Evolutionary conservation across 2,329 filamentous ascomycete species (phyloP), one percentile per base, ranked within the genome.

Genomic region (Sclerotinia sclerotiorum): DNA sequence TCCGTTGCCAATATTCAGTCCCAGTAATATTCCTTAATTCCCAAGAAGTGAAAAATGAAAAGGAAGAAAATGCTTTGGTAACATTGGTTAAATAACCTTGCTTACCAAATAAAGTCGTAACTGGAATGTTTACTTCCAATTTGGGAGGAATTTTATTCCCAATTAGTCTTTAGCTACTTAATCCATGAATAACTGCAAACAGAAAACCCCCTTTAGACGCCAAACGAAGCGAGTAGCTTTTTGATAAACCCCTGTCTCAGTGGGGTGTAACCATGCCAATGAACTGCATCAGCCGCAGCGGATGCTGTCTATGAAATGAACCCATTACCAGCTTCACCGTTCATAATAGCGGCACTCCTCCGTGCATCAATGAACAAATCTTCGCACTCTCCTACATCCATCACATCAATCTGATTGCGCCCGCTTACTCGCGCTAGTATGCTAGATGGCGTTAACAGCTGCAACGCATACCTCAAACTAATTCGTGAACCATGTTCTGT

Each of bases 381-480:
- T 79, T 94, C 90, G 78, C 91, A 94, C 81, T 95, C 92, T 21
- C 85, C 86, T 72, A 95, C 87, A 79, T 94, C 92, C 76, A 88
- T 85, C 68, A 91, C 82, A 76, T 93, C 90, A 76, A 94, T 93
- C 77, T 92, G 89, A 71, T 84, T 85, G 76, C 89, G 88, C 69
- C 91, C 91, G 78, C 90, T 92, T 77, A 95, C 92, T 78, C 92
- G 90, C 69, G 94, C 93, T 76, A 98, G 85, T 80, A 98, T 97
- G 80, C 91, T 89, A 72, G 77, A 78, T 68, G 79, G 75, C 52
- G 79, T 77, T 74, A 99, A 84, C 74, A 99, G 82, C 81, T 98
- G 95, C 78, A 99, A 83, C 74, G 94, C 94, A 82, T 99, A 99
- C 74, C 95, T 85, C 81, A 99, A 80, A 79, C 92, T 96, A 77